Conservation (phyloP, 2,329 filamentous ascomycete species). For the Talaromyces pinophilus region DNA sequence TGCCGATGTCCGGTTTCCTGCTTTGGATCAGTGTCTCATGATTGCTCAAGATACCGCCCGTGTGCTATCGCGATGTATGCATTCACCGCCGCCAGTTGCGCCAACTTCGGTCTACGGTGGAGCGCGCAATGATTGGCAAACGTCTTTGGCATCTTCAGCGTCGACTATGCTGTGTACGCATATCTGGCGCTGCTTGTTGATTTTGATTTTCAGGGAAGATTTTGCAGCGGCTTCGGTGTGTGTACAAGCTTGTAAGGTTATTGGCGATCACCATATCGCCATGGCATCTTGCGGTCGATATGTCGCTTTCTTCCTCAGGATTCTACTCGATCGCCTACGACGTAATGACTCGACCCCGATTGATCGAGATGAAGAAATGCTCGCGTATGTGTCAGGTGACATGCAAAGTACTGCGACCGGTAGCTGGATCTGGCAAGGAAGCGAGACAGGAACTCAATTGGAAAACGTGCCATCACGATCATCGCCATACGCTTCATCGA, state of each 20-base stretch:
- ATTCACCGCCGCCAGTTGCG: conserved; percentile 29
- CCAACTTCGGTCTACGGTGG: conserved; percentile 23
- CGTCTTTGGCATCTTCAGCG: conserved; percentile 65
- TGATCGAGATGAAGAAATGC: conserved; percentile 78
- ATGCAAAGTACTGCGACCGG: conserved; percentile 75
- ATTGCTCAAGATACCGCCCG: conserved; percentile 77
- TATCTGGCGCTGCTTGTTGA: conserved; percentile 81
- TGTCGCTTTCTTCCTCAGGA: conserved; percentile 75
- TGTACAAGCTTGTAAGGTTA: conserved; percentile 68
- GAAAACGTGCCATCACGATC: conserved; percentile 30
- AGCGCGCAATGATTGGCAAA: conserved; percentile 50
- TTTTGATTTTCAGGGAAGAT: conserved; percentile 73
- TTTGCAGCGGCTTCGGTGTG: conserved; percentile 72
- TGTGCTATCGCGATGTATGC: conserved; percentile 68
- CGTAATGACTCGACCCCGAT: conserved; percentile 45
- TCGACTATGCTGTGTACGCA: conserved; percentile 78
- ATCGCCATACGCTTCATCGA: conserved; percentile 22
- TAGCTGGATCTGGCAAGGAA: conserved; percentile 79
- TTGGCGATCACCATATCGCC: conserved; percentile 70
- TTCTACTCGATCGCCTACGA: conserved; percentile 60
- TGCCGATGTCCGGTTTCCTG: conserved; percentile 64
- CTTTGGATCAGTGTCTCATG: conserved; percentile 74
- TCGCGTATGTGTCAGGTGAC: conserved; percentile 84
- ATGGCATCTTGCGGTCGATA: conserved; percentile 79
- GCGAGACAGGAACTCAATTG: conserved; percentile 52